phyloP scores from a whole-genome alignment of 495 filamentous ascomycete species.

The Chaetomium tenue region DNA sequence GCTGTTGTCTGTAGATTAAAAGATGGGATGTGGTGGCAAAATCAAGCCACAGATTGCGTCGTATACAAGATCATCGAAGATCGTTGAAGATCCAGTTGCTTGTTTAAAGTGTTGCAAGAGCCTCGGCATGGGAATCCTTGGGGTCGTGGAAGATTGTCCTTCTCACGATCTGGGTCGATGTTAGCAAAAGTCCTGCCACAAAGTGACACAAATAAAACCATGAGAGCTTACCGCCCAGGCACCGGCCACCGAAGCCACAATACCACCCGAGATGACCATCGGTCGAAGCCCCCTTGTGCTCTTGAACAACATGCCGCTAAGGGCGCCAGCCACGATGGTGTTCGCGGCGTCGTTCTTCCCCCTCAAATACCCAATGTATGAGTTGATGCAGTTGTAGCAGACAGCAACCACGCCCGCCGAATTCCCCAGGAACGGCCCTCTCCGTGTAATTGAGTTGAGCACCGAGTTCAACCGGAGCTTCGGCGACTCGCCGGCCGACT shows the following conservation, averaged over 20 bases:
- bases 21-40: slow-evolving; percentile 13
- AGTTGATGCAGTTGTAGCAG: slow-evolving; percentile 93
- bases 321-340: slow-evolving; percentile 74
- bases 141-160: slow-evolving; percentile 33
- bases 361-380: slow-evolving; percentile 76
- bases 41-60: slow-evolving; percentile 6
- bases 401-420: slow-evolving; percentile 91
- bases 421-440: slow-evolving; percentile 97
- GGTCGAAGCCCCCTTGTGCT: slow-evolving; percentile 84
- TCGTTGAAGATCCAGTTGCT: not conserved
- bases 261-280: slow-evolving; percentile 87
- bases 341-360: slow-evolving; percentile 92
- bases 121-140: slow-evolving; percentile 17
- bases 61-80: slow-evolving; percentile 2
- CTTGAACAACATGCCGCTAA: slow-evolving; percentile 95
- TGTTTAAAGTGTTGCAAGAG: slow-evolving; percentile 16
- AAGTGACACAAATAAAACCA: not conserved
- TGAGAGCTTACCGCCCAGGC: slow-evolving; percentile 74
- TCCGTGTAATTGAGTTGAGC: slow-evolving; percentile 84
- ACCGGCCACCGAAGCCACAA: slow-evolving; percentile 81
- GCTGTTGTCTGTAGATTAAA: slow-evolving; percentile 31
- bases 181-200: slow-evolving; percentile 9
- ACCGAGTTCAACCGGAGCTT: slow-evolving; percentile 90
- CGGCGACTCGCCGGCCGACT: slow-evolving; percentile 71
- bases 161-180: slow-evolving; percentile 29